These are phyloP conservation scores for Blastocystis sp. DNA, from an alignment of 352 stramenopile genomes.

Conservation along the genomic window DNA sequence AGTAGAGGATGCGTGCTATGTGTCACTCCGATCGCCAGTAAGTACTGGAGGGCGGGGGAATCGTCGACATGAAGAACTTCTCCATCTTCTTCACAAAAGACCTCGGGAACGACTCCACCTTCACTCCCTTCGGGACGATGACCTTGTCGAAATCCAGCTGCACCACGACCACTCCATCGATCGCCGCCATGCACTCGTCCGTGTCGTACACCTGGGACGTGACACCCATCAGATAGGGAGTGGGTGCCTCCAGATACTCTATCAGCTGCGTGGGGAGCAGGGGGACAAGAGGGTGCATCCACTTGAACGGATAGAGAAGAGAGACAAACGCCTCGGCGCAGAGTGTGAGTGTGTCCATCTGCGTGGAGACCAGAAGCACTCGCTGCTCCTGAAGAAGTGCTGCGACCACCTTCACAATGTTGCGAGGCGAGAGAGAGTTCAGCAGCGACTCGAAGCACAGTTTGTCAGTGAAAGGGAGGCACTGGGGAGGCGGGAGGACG, in stretches of 20 bases:
- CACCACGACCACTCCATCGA: slow-evolving; percentile 32
- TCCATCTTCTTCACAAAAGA: slow-evolving; percentile 39
- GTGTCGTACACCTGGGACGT: not conserved
- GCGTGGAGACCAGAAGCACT: slow-evolving; percentile 38
- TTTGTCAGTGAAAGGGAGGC: slow-evolving; percentile 50
- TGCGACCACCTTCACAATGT: slow-evolving; percentile 50
- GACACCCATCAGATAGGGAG: slow-evolving; percentile 52
- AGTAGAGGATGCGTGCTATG: slow-evolving; percentile 49
- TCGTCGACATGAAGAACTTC: slow-evolving; percentile 9
- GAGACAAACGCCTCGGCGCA: slow-evolving; percentile 33
- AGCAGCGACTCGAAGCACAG: slow-evolving; percentile 44
- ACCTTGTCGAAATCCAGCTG: slow-evolving; percentile 58
- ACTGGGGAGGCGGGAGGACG: slow-evolving; percentile 25
- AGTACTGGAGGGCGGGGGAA: slow-evolving; percentile 27
- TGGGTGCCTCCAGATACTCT: slow-evolving; percentile 56
- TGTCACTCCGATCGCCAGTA: not conserved
- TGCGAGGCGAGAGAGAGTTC: slow-evolving; percentile 13
- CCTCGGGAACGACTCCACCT: slow-evolving; percentile 23
- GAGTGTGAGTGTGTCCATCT: slow-evolving; percentile 51
- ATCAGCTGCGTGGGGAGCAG: slow-evolving; percentile 29
- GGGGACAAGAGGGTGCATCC: slow-evolving; percentile 47
- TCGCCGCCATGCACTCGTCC: not conserved
- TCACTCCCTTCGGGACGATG: not conserved
- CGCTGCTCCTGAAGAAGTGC: slow-evolving; percentile 24
- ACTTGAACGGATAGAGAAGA: slow-evolving; percentile 53